phyloP scores from a whole-genome alignment of 225 moss, liverwort and hornwort genomes.

The Physcomitrium patens region DNA sequence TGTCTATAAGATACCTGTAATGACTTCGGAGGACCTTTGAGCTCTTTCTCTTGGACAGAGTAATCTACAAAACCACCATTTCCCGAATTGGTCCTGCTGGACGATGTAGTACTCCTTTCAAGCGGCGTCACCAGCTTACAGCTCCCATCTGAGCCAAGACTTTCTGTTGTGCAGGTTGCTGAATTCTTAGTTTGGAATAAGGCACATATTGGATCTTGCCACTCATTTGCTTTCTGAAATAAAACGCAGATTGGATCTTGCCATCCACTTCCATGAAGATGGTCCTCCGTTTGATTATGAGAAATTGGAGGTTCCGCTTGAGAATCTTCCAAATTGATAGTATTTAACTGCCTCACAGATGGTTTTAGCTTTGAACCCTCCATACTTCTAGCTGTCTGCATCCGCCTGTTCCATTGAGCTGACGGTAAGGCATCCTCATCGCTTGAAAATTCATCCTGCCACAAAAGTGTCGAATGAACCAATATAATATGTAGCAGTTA shows the following conservation, averaged over 20 bases:
- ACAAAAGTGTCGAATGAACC: not conserved
- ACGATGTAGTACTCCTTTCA: not conserved
- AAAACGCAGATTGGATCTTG: slow-evolving; percentile 32
- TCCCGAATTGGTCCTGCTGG: not conserved
- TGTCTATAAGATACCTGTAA: slow-evolving; percentile 26
- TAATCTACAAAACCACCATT: not conserved
- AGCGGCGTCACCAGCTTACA: not conserved
- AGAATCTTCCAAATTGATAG: slow-evolving; percentile 23
- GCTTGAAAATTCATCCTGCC: slow-evolving; percentile 27
- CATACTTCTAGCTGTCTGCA: slow-evolving; percentile 28
- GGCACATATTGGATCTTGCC: slow-evolving; percentile 37
- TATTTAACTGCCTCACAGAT: slow-evolving; percentile 19
- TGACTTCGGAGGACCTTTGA: not conserved
- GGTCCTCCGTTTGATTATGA: not conserved
- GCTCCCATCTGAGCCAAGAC: slow-evolving; percentile 14
- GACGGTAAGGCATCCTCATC: slow-evolving; percentile 17
- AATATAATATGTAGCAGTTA: not conserved
- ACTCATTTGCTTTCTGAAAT: slow-evolving; percentile 16
- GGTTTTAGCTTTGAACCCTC: slow-evolving; percentile 26
- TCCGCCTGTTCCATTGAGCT: not conserved
- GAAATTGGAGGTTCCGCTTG: not conserved
- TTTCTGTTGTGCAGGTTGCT: slow-evolving; percentile 14
- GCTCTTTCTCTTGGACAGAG: not conserved
- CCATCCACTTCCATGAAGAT: slow-evolving; percentile 29
- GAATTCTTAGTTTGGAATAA: slow-evolving; percentile 21